These are phyloP conservation scores for Beauveria brongniartii DNA, from an alignment of 2,329 filamentous ascomycete species.

Conservation along the genomic window DNA sequence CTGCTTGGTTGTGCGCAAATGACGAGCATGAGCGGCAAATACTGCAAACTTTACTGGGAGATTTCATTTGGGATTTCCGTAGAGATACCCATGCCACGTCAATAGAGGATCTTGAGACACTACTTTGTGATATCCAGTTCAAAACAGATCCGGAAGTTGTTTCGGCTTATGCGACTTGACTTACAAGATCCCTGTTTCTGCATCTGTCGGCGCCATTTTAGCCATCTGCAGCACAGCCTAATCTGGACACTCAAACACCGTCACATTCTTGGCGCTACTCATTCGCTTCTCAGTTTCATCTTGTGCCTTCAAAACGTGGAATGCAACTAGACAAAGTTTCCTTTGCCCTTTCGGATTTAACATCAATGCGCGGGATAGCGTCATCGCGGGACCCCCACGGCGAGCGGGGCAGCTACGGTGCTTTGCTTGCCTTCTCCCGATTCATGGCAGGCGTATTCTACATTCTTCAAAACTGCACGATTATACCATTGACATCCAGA, in stretches of 20 bases:
- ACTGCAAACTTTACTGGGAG: not conserved
- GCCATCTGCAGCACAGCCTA: not conserved
- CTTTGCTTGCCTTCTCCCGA: not conserved
- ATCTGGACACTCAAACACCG: not conserved
- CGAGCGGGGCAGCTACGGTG: not conserved
- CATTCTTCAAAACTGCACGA: not conserved
- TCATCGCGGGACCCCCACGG: not conserved
- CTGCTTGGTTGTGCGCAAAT: not conserved
- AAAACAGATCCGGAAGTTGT: not conserved
- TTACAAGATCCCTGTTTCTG: no score
- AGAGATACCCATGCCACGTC: not conserved
- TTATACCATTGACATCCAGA: not conserved
- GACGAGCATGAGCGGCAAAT: not conserved
- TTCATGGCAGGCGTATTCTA: not conserved
- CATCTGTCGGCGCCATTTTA: no score
- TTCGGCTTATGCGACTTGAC: not conserved
- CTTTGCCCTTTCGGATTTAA: not conserved
- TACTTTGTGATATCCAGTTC: not conserved
- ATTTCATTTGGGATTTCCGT: not conserved
- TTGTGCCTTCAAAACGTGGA: not conserved
- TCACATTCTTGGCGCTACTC: not conserved
- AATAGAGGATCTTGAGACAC: not conserved
- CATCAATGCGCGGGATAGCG: not conserved
- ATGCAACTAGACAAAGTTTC: not conserved
- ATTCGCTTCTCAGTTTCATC: not conserved